A percentile compares a stretch with the other conserved stretches of the same genome.
Evolutionary conservation across 306 rosid species (phyloP).

Genomic region (Phaseolus lunatus): DNA sequence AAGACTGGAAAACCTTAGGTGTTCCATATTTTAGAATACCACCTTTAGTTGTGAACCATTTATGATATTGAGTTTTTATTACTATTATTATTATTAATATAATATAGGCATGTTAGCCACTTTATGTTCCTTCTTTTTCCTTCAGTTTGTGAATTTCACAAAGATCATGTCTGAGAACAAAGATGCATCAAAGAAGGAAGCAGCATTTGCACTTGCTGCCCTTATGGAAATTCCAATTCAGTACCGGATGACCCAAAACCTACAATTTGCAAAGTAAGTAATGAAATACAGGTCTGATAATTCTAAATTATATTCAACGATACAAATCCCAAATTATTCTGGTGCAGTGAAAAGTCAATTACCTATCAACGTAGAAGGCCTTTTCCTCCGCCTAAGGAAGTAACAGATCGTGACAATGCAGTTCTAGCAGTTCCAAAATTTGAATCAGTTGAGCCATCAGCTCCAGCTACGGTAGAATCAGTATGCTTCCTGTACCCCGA

Average conservation of each 20-base stretch:
- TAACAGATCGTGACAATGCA: constrained; percentile 68
- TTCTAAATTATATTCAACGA: background rate
- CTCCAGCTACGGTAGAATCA: constrained; percentile 56
- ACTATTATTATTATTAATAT: background rate
- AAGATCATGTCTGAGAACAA: constrained; percentile 77
- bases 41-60: background rate
- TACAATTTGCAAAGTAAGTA: constrained; percentile 55
- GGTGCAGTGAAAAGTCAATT: constrained; percentile 53
- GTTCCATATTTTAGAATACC: constrained; percentile 13
- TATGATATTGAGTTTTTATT: background rate
- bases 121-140: constrained; percentile 15
- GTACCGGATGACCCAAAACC: constrained; percentile 66
- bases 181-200: constrained; percentile 74
- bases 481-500: constrained; percentile 49
- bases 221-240: constrained; percentile 96
- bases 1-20: background rate
- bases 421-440: constrained; percentile 49
- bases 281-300: constrained; percentile 25
- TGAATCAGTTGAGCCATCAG: constrained; percentile 54
- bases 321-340: constrained; percentile 30
- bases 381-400: constrained; percentile 75
- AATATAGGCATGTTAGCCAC: background rate
- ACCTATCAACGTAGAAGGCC: constrained; percentile 54
- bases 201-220: constrained; percentile 90
- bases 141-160: constrained; percentile 87